Evolutionary conservation across 2,329 filamentous ascomycete species (phyloP), one percentile per base, ranked within the genome.

Genomic region (Aureobasidium subglaciale): DNA sequence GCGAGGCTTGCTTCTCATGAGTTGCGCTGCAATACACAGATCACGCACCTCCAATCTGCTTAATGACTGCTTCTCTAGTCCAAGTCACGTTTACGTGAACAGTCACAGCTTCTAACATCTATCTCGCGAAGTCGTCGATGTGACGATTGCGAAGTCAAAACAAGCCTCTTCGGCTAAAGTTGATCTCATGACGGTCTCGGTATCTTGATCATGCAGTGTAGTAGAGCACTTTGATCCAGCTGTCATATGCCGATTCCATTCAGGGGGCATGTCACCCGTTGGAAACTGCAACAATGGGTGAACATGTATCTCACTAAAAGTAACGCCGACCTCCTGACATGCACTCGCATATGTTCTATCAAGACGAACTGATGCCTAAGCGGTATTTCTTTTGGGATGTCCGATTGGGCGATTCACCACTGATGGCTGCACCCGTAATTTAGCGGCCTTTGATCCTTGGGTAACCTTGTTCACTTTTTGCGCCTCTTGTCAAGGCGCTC

Each of bases 161-260:
- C 18, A 53, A 53, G 48, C 48, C 48, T 9, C 35, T 30, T 41
- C 48, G 48, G 48, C 37, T 53, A 41, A 2, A 30, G 24, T 53
- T 53, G 35, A 15, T 38, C 24, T 18, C 18, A 35, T 16, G 30
- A 20, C 32, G 29, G 16, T 20, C 16, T 40, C 24, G 24, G 34
- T 22, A 40, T 4, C 7, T 5, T 35, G 22, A 25, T 27, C 46
- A n/a, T 37, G 16, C 41, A 48, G 43, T 27, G 30, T 48, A 15
- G n/a, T 50, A 34, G 24, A 41, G 24, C 2, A 27, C 34, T 49
- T 29, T 13, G 4, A 20, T 43, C 15, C 10, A 22, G 16, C 10
- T 32, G 13, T 32, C n/a, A 8, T 32, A 24, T 13, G 35, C 46
- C 22, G 15, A 35, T 16, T 15, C 20, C 25, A 43, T 49, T 22